Evolutionary conservation across 1,139 yeast species (phyloP).

Genomic region (Blastobotrys arbuscula): DNA sequence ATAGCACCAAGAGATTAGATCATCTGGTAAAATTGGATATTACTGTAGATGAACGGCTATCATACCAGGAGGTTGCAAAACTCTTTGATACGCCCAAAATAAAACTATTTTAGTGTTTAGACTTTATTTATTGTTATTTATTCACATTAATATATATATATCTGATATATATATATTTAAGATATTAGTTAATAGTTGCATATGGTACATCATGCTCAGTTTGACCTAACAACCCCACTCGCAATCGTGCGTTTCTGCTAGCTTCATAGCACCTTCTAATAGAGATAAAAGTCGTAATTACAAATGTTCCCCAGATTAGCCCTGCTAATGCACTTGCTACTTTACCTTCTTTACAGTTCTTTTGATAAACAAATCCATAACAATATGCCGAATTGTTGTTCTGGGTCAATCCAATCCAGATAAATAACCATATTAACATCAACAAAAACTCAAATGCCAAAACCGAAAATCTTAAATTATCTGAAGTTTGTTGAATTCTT

Average conservation of each 20-base stretch:
- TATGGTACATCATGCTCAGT: too few relatives aligned
- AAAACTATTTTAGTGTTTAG: not conserved
- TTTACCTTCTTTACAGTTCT: not conserved
- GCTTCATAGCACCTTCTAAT: not conserved
- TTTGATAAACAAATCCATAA: not conserved
- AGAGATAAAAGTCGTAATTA: not conserved
- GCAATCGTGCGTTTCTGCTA: not conserved
- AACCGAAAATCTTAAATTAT: not conserved
- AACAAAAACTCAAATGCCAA: not conserved
- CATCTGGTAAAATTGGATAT: not conserved
- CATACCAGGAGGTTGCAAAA: not conserved
- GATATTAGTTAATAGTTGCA: not conserved
- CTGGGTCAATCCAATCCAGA: not conserved
- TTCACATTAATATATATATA: too few relatives aligned
- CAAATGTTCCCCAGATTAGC: not conserved
- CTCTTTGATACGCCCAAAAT: not conserved
- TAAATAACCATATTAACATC: not conserved
- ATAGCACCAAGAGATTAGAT: not conserved
- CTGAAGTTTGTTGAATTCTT: not conserved
- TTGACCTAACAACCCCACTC: not conserved
- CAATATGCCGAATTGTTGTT: not conserved
- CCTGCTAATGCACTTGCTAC: not conserved
- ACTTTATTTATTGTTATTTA: too few relatives aligned
- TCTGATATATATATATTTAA: not conserved
- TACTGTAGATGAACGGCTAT: not conserved